Evolutionary conservation across 345 rosid genomes (phyloP), one percentile per base, ranked within the genome.

Genomic region (Gossypium longicalyx): DNA sequence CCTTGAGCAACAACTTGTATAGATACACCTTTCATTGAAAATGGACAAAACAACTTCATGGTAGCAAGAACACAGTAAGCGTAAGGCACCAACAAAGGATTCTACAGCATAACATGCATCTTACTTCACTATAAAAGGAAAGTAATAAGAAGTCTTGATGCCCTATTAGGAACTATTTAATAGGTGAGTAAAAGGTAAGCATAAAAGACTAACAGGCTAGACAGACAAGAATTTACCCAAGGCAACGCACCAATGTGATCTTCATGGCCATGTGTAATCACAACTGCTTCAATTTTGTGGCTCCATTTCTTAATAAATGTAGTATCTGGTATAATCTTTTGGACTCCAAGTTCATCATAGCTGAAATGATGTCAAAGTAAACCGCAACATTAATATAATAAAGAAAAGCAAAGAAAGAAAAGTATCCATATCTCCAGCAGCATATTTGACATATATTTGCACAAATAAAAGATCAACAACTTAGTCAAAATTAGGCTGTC

Each of bases 201-300:
- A 74, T 2, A 64, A 3, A 20, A 57, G 6, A 60, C 12, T 74
- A 29, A 34, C n/a, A 56, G 54, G 74, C 68, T 27, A 47, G 17
- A 68, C 25, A 56, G 45, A 67, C 38, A 57, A 60, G 73, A 70
- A 68, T 78, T 89, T 95, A 95, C 99, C 99, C 99, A 95, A 78
- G 99, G 98, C 96, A 95, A 91, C 63, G 99, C 98, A 87, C 99
- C 99, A 80, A 95, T 95, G 98, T 95, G 99, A 88, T 95, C 99
- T 85, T 95, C 99, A 41, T 95, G 99, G 75, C 99, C 99, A 69
- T 95, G 99, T 29, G 99, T 95, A 79, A 95, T 95, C 75, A 95
- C 79, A 83, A 95, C 92, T 73, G 96, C 99, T 86, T 95, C 99
- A 77, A 95, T 95, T 82, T 93, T 95, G 76, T 95, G 97, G 73